phyloP scores from a whole-genome alignment of 768 basidiomycete genomes.

The Mycena galericulata region DNA sequence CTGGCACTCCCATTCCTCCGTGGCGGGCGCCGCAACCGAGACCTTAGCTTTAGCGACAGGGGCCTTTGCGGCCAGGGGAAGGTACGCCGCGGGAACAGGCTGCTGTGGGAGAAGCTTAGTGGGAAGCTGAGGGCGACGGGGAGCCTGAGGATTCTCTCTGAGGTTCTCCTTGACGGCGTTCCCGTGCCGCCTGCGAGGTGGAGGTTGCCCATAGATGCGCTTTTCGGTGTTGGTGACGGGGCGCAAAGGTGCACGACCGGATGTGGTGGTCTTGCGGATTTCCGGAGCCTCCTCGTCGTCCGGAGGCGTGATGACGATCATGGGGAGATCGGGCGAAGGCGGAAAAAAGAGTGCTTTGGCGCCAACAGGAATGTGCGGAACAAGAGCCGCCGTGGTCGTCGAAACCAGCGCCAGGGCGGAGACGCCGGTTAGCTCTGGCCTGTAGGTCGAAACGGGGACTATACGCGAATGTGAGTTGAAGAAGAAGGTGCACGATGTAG shows the following conservation, averaged over 20 bases:
- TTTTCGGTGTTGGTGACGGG: background rate
- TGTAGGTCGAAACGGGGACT: background rate
- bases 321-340: background rate
- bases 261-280: no score
- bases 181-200: background rate
- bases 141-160: background rate
- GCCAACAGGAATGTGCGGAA: background rate
- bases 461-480: background rate
- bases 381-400: background rate
- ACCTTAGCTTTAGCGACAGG: background rate
- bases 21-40: background rate
- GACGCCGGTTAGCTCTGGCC: background rate
- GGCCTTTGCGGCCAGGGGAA: background rate
- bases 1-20: background rate
- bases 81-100: background rate
- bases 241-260: no score
- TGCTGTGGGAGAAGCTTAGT: background rate
- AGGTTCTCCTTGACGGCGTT: background rate
- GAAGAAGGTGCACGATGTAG: background rate
- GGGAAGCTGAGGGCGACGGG: background rate
- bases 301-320: background rate
- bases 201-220: background rate
- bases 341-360: background rate
- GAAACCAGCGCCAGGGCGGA: background rate
- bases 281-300: background rate